A percentile compares a stretch with the other conserved stretches of the same genome.
Evolutionary conservation across 163 green algal genomes (phyloP).

Genomic region (Coccomyxa subellipsoidea): DNA sequence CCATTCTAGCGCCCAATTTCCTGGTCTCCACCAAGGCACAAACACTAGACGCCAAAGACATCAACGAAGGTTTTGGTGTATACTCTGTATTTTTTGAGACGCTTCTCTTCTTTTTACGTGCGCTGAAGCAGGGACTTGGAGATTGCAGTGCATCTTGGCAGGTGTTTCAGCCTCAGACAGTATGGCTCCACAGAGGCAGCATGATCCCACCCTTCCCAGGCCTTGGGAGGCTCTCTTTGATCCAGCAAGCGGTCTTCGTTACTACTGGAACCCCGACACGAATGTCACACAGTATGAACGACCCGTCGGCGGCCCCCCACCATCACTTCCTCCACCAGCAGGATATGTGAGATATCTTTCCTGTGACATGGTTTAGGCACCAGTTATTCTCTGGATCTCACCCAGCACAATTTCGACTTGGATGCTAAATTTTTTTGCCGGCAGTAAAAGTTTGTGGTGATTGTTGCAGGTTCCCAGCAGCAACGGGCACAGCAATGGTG

Average conservation of each 20-base stretch:
- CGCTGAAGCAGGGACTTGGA: not conserved
- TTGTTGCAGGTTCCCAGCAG: not conserved
- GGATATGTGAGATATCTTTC: not conserved
- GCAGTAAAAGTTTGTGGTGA: too few species aligned
- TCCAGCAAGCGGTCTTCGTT: constrained; percentile 35
- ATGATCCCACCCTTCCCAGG: constrained; percentile 32
- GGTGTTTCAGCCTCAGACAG: not conserved
- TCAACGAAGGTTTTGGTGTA: not conserved
- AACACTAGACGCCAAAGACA: not conserved
- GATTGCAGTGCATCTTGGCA: not conserved
- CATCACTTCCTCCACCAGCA: constrained; percentile 10
- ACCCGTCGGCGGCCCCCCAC: constrained; percentile 17
- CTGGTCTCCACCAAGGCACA: not conserved
- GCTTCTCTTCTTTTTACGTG: not conserved
- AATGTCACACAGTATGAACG: constrained; percentile 40
- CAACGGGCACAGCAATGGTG: not conserved
- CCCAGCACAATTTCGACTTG: too few species aligned
- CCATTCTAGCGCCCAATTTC: not conserved
- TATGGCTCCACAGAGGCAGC: constrained; percentile 9
- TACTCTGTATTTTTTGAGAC: not conserved
- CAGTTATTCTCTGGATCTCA: too few species aligned
- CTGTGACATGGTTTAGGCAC: too few species aligned
- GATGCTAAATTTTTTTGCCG: too few species aligned
- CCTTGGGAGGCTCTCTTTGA: constrained; percentile 48
- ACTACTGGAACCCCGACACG: constrained; percentile 67